Conservation (phyloP, 208 protist genomes). For the Leishmania tropica region DNA sequence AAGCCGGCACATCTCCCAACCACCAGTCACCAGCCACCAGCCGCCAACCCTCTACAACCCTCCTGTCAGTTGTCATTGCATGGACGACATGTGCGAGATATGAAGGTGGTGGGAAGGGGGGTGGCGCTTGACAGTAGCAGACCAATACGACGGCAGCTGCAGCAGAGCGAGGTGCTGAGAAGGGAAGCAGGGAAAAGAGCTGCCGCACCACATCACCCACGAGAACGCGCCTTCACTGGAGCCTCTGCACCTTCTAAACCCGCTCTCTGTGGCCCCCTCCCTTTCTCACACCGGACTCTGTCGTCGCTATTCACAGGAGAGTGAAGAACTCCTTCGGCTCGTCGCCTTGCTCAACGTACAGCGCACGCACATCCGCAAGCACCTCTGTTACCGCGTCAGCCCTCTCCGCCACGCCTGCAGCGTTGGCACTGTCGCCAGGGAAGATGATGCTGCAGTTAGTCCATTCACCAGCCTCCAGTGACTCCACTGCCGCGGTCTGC, state of each 20-base stretch:
- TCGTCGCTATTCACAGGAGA: conserved; percentile 15
- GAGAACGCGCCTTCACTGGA: not conserved
- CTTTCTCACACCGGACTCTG: not conserved
- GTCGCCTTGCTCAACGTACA: conserved; percentile 59
- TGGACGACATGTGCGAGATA: conserved; percentile 7
- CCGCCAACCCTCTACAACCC: not conserved
- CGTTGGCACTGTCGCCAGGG: not conserved
- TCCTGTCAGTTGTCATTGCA: not conserved
- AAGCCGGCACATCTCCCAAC: not conserved
- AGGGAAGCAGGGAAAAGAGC: not conserved
- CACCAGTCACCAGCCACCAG: not conserved
- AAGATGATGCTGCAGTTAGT: conserved; percentile 13
- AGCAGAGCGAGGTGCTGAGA: not conserved
- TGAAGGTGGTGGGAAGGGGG: not conserved
- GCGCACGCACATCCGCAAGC: conserved; percentile 24
- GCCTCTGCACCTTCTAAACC: not conserved
- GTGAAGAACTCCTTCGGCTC: conserved; percentile 80
- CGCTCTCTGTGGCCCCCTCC: not conserved
- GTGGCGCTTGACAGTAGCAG: not conserved
- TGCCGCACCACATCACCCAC: not conserved
- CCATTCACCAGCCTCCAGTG: conserved; percentile 6
- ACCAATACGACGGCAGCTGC: not conserved
- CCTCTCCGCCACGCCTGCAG: not conserved
- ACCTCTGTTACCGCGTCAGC: not conserved
- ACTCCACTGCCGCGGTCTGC: not conserved